Conservation (phyloP, 179 eudicot genomes). For the Drosera spatulata region DNA sequence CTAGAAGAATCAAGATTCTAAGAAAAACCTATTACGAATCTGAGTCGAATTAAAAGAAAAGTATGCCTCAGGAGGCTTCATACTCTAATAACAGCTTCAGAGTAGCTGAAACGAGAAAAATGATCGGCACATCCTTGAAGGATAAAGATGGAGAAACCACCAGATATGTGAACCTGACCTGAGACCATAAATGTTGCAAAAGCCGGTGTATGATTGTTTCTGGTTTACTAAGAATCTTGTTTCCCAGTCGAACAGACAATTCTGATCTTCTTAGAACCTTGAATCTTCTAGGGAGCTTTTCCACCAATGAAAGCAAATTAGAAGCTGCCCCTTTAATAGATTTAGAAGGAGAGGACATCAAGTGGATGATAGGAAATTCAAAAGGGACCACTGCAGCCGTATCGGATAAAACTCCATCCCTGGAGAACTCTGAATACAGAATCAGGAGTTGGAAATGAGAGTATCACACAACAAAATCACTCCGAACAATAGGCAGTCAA, state of each 20-base stretch:
- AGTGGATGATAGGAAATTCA: slow-evolving; percentile 60
- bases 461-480: background rate
- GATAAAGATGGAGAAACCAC: background rate
- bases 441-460: slow-evolving; percentile 4
- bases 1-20: slow-evolving; percentile 15
- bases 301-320: slow-evolving; percentile 44
- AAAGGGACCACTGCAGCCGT: slow-evolving; percentile 45
- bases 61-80: too few species aligned
- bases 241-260: slow-evolving; percentile 11
- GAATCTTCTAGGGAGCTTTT: slow-evolving; percentile 29
- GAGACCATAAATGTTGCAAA: slow-evolving; percentile 55
- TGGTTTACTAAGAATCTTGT: slow-evolving; percentile 37
- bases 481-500: background rate
- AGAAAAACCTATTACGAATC: slow-evolving; percentile 1
- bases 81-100: too few species aligned
- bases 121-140: background rate
- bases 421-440: slow-evolving; percentile 31
- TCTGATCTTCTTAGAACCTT: slow-evolving; percentile 14
- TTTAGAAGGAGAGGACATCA: slow-evolving; percentile 76
- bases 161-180: slow-evolving; percentile 38
- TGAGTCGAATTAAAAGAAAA: too few species aligned
- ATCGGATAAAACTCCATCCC: slow-evolving; percentile 15
- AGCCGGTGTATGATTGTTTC: slow-evolving; percentile 42
- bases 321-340: slow-evolving; percentile 61
- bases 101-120: too few species aligned